Evolutionary conservation across 768 basidiomycete species (phyloP).

Genomic region (Hydnomerulius pinastri): DNA sequence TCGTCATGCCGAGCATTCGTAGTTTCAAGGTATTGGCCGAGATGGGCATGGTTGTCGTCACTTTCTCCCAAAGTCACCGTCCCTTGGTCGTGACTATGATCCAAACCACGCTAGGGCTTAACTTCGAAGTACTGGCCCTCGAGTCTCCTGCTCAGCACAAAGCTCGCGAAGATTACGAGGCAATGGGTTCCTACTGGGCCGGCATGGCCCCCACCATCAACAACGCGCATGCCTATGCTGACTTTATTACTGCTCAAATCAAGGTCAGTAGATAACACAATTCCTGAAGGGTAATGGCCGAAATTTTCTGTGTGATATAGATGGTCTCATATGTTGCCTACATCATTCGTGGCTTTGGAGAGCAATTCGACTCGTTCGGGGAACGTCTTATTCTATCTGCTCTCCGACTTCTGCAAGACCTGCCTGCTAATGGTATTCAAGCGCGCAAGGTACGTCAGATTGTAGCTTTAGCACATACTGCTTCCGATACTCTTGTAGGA

Average conservation of each 20-base stretch:
- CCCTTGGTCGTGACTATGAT: slow-evolving; percentile 64
- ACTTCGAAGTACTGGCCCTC: slow-evolving; percentile 74
- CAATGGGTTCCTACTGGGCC: slow-evolving; percentile 80
- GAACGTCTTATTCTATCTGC: slow-evolving; percentile 80
- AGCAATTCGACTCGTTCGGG: slow-evolving; percentile 71
- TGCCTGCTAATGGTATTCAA: slow-evolving; percentile 80
- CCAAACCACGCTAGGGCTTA: slow-evolving; percentile 70
- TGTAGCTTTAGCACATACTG: neutral
- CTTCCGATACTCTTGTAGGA: slow-evolving; percentile 52
- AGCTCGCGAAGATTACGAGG: slow-evolving; percentile 76
- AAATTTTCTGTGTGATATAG: slow-evolving; percentile 40
- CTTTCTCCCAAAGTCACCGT: slow-evolving; percentile 84
- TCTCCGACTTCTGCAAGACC: slow-evolving; percentile 90
- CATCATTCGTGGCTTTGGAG: slow-evolving; percentile 70
- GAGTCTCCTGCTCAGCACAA: slow-evolving; percentile 81
- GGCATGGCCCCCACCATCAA: slow-evolving; percentile 78
- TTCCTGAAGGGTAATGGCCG: neutral
- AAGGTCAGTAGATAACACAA: slow-evolving; percentile 53
- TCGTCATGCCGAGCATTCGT: slow-evolving; percentile 67
- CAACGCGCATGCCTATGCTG: slow-evolving; percentile 73
- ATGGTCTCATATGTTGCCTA: slow-evolving; percentile 92
- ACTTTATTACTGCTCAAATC: slow-evolving; percentile 86
- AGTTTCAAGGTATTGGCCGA: slow-evolving; percentile 96
- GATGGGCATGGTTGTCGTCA: slow-evolving; percentile 88
- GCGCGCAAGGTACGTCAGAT: slow-evolving; percentile 66